These are phyloP conservation scores for Canavalia gladiata DNA, from an alignment of 306 rosid species.

Conservation along the genomic window DNA sequence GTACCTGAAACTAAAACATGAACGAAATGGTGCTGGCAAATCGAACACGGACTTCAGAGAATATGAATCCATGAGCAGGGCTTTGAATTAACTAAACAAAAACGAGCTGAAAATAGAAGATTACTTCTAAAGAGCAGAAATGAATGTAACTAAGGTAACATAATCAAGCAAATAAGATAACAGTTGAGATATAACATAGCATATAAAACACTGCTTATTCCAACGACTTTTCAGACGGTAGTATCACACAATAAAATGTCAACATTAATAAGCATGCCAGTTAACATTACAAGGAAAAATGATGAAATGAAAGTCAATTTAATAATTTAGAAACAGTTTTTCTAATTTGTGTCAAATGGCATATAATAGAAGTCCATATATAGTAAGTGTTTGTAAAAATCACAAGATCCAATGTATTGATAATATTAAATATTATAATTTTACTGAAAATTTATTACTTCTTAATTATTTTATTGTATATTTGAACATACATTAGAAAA, in stretches of 20 bases:
- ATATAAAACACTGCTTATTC: background rate
- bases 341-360: no score
- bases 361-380: no score
- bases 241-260: background rate
- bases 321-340: no score
- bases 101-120: slow-evolving; percentile 7
- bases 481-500: no score
- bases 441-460: no score
- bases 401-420: no score
- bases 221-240: slow-evolving; percentile 22
- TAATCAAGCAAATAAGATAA: slow-evolving; percentile 6
- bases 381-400: no score
- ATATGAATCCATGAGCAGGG: slow-evolving; percentile 72
- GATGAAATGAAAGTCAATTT: slow-evolving; percentile 14
- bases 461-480: no score
- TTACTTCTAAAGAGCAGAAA: slow-evolving; percentile 16
- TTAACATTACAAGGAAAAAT: background rate
- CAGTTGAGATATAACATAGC: background rate
- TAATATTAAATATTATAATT: no score
- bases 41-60: slow-evolving; percentile 83
- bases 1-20: slow-evolving; percentile 91
- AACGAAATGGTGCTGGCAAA: slow-evolving; percentile 78
- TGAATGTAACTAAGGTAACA: slow-evolving; percentile 12
- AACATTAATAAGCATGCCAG: slow-evolving; percentile 17
- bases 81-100: slow-evolving; percentile 40